A percentile compares a stretch with the other conserved stretches of the same genome.
phyloP scores from a whole-genome alignment of 345 rosid species.

The Gossypioides kirkii region DNA sequence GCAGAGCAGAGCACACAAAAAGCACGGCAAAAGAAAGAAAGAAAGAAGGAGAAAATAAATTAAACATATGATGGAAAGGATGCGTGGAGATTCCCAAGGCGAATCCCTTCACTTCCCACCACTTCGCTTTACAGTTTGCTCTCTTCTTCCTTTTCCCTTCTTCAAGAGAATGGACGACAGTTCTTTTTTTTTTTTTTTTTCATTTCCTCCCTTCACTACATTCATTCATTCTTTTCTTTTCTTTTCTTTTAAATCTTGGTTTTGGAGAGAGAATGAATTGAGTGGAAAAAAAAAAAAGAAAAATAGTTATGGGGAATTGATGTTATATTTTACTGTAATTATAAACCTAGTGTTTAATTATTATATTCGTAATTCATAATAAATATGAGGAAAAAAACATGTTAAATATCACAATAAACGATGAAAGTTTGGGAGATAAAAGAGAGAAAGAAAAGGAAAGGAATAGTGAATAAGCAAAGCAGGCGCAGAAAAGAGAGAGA shows the following conservation, averaged over 20 bases:
- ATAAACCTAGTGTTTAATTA: no score
- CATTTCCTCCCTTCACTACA: not conserved
- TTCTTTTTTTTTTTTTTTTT: not conserved
- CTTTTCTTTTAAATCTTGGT: not conserved
- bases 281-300: no score
- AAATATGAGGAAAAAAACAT: not conserved
- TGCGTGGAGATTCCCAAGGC: slow-evolving; percentile 46
- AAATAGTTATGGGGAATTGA: no score
- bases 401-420: not conserved
- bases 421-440: not conserved
- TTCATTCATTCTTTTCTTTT: not conserved
- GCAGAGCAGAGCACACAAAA: not conserved
- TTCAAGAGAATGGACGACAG: slow-evolving; percentile 59
- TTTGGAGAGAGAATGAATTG: not conserved
- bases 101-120: slow-evolving; percentile 47
- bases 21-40: not conserved
- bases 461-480: slow-evolving; percentile 12
- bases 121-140: slow-evolving; percentile 40
- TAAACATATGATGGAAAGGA: not conserved
- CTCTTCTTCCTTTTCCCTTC: slow-evolving; percentile 40
- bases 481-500: slow-evolving; percentile 28
- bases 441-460: not conserved
- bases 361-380: not conserved
- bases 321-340: no score
- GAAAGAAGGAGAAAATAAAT: no score